Evolutionary conservation across 2,329 filamentous ascomycete genomes (phyloP).

Genomic region (Microcyclosporella mali): DNA sequence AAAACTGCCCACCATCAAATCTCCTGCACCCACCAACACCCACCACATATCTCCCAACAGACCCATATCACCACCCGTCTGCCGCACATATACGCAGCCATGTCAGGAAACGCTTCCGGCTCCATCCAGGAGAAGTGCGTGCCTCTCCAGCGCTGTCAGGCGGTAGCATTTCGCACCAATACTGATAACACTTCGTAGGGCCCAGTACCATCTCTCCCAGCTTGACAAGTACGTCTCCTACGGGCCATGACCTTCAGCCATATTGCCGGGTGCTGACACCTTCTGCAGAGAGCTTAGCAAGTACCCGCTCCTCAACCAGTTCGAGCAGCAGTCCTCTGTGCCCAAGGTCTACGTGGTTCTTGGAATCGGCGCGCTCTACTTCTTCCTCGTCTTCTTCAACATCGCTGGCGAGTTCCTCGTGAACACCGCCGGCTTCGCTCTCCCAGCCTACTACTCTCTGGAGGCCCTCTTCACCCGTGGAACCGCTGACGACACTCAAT

Average conservation of each 20-base stretch:
- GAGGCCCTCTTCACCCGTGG: conserved; percentile 64
- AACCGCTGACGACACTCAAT: conserved; percentile 78
- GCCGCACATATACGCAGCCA: too few relatives aligned
- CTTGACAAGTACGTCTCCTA: conserved; percentile 70
- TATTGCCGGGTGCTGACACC: conserved; percentile 1
- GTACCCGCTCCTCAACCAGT: conserved; percentile 75
- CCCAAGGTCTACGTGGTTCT: conserved; percentile 82
- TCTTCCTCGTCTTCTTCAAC: conserved; percentile 90
- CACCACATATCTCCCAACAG: conserved; percentile 5
- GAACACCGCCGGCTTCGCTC: conserved; percentile 76
- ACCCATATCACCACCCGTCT: conserved; percentile 12
- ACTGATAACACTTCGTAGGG: conserved; percentile 20
- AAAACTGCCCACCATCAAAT: background rate
- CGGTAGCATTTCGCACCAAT: conserved; percentile 1
- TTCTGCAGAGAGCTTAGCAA: conserved; percentile 64
- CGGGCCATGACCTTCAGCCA: background rate
- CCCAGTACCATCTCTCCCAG: conserved; percentile 59
- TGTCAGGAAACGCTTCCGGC: conserved; percentile 15
- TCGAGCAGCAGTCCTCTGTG: conserved; percentile 75
- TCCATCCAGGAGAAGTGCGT: conserved; percentile 24
- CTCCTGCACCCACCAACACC: conserved; percentile 1
- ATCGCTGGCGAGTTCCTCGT: conserved; percentile 81
- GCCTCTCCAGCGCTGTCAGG: background rate
- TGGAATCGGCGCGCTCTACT: conserved; percentile 70
- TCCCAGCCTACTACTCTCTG: conserved; percentile 80